Evolutionary conservation across 1,139 yeast species (phyloP).

Genomic region (Nematodospora anomalae): DNA sequence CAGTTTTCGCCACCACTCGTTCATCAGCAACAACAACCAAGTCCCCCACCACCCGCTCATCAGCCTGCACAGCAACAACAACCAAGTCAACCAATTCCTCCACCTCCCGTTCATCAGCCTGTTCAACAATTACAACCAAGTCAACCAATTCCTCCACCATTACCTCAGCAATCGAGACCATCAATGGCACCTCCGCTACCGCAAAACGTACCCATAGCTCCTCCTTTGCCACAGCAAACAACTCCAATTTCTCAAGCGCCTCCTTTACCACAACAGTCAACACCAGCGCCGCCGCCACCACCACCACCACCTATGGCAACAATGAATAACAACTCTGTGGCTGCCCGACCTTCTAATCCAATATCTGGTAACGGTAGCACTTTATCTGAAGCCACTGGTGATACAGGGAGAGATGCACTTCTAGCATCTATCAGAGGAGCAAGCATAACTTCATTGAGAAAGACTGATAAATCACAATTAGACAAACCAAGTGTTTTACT

Average conservation of each 20-base stretch:
- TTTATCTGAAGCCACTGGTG: constrained; percentile 39
- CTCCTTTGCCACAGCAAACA: constrained; percentile 18
- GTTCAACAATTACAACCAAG: constrained; percentile 9
- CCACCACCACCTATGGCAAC: constrained; percentile 25
- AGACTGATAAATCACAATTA: constrained; percentile 79
- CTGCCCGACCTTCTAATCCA: constrained; percentile 26
- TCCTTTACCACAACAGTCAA: constrained; percentile 23
- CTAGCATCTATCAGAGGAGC: constrained; percentile 84
- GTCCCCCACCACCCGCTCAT: constrained; percentile 12
- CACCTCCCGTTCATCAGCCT: constrained; percentile 25
- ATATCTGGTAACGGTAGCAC: constrained; percentile 11
- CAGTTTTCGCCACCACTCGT: constrained; percentile 22
- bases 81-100: constrained; percentile 25
- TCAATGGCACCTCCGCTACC: constrained; percentile 21
- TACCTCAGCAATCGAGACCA: constrained; percentile 18
- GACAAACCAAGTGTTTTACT: constrained; percentile 75
- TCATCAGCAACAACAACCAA: constrained; percentile 17
- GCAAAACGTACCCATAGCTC: constrained; percentile 10
- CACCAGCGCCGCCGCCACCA: constrained; percentile 28
- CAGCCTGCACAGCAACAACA: constrained; percentile 16
- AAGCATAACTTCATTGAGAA: constrained; percentile 64
- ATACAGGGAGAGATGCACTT: constrained; percentile 73
- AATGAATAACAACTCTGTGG: constrained; percentile 16
- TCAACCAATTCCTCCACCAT: constrained; percentile 18
- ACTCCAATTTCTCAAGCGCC: constrained; percentile 22